Conservation (phyloP, 2,329 filamentous ascomycete species). For the Aquanectria penicillioides region DNA sequence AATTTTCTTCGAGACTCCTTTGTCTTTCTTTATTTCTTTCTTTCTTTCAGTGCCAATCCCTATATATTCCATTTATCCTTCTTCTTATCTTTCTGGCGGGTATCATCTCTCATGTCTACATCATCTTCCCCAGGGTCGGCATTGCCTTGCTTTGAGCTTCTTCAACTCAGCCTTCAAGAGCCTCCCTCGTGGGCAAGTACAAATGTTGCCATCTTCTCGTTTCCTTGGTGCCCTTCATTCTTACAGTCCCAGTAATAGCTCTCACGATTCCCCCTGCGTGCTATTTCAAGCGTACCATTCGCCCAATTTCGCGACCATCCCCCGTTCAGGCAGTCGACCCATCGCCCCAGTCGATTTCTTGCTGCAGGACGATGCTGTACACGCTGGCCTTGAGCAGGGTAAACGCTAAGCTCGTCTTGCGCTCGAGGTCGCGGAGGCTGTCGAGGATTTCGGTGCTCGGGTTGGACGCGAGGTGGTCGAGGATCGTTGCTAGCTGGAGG, state of each 20-base stretch:
- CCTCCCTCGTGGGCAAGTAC: no score
- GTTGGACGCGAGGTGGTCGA: conserved; percentile 72
- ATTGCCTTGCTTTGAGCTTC: not conserved
- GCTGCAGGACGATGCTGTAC: conserved; percentile 97
- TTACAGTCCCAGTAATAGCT: no score
- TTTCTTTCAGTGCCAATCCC: not conserved
- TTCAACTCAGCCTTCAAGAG: not conserved
- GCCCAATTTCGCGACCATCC: not conserved
- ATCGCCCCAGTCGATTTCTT: conserved; percentile 85
- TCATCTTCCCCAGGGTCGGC: not conserved
- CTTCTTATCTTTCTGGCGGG: conserved; percentile 17
- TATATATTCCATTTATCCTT: no score
- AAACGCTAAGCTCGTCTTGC: conserved; percentile 94
- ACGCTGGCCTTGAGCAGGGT: conserved; percentile 97
- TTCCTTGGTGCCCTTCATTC: no score
- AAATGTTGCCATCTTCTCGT: no score
- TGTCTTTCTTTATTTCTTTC: no score
- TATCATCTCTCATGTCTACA: conserved; percentile 31
- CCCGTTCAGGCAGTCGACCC: conserved; percentile 50
- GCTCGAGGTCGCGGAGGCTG: conserved; percentile 85
- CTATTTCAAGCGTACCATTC: no score
- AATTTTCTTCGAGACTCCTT: no score
- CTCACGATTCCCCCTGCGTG: no score
- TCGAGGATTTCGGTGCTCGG: conserved; percentile 87
- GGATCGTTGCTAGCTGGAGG: conserved; percentile 65